phyloP scores from a whole-genome alignment of 768 basidiomycete genomes.

The Russula foetens region DNA sequence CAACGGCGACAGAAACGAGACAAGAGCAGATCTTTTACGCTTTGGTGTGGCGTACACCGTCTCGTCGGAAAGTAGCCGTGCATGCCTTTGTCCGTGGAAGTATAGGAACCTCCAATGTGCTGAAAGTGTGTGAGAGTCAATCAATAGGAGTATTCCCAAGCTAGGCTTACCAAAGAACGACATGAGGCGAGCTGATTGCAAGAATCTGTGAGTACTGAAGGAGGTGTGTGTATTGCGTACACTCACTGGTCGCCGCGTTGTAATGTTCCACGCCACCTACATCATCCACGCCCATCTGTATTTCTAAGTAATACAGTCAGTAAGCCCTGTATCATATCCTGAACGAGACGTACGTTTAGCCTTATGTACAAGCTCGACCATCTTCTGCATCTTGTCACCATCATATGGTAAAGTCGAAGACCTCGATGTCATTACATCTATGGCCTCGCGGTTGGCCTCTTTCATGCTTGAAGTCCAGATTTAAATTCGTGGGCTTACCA shows the following conservation, averaged over 20 bases:
- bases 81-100: constrained; percentile 10
- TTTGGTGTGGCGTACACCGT: not conserved
- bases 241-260: not conserved
- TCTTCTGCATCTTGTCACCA: not conserved
- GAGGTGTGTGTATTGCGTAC: not conserved
- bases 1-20: not conserved
- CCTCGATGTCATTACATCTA: constrained; percentile 6
- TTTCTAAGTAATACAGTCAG: not conserved
- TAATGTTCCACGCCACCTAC: not conserved
- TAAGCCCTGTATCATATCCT: too few relatives aligned
- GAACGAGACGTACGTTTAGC: not conserved
- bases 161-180: constrained; percentile 4
- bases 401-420: constrained; percentile 1
- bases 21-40: not conserved
- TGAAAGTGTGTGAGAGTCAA: not conserved
- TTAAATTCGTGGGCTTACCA: constrained; percentile 24
- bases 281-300: too few relatives aligned
- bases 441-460: not conserved
- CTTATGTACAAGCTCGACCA: constrained; percentile 1
- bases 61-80: not conserved
- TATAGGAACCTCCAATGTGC: constrained; percentile 14
- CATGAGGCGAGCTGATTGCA: not conserved
- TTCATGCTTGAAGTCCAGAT: not conserved
- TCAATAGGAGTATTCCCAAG: not conserved
- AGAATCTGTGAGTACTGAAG: not conserved